phyloP scores from a whole-genome alignment of 495 filamentous ascomycete species.

The Rhizodiscina lignyota region DNA sequence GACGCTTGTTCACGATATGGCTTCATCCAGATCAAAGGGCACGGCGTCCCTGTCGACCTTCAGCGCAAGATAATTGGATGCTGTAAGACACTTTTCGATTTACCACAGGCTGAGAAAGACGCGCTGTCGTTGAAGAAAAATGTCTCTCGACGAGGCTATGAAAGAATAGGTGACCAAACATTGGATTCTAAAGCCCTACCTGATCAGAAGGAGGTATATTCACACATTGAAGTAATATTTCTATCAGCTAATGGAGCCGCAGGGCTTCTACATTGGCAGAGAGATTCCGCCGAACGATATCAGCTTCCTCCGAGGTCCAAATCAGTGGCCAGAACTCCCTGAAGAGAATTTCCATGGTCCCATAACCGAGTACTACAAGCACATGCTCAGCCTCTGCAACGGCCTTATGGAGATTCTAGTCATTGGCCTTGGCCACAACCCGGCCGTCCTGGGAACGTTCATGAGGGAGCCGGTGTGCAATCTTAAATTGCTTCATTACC shows the following conservation, averaged over 20 bases:
- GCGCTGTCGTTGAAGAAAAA: neutral
- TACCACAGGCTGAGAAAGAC: neutral
- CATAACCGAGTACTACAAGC: no score
- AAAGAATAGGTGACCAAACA: neutral
- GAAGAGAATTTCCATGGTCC: no score
- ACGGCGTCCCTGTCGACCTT: no score
- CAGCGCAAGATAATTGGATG: neutral
- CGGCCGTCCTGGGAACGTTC: conserved; percentile 24
- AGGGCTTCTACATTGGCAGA: neutral
- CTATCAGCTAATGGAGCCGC: neutral
- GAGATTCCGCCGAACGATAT: neutral
- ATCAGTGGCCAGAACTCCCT: no score
- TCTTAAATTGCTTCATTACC: conserved; percentile 31
- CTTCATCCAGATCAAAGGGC: no score
- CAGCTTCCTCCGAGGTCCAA: no score
- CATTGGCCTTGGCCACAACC: conserved; percentile 21
- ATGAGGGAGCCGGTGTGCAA: conserved; percentile 27
- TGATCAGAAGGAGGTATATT: neutral
- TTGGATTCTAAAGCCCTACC: neutral
- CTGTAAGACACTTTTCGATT: neutral
- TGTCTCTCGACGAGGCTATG: neutral
- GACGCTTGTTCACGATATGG: no score
- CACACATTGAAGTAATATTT: neutral
- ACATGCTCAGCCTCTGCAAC: neutral
- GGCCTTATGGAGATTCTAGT: conserved; percentile 15